Conservation (phyloP, 495 filamentous ascomycete species). For the Aspergillus homomorphus region DNA sequence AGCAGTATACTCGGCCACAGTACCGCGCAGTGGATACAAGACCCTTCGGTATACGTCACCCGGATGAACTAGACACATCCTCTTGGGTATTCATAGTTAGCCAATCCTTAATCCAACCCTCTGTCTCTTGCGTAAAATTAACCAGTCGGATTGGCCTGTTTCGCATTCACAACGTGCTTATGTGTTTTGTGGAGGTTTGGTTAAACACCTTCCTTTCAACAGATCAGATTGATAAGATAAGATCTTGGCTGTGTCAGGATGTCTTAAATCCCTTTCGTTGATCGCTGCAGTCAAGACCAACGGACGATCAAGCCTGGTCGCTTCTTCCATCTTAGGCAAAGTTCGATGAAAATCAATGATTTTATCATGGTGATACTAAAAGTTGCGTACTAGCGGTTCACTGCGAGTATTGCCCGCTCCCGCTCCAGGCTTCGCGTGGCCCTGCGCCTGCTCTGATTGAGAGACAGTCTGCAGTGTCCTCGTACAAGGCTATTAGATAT, state of each 20-base stretch:
- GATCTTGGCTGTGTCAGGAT: conserved; percentile 7
- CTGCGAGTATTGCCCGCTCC: no score
- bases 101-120: neutral
- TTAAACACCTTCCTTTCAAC: neutral
- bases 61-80: neutral
- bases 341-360: no score
- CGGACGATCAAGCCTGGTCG: neutral
- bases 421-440: no score
- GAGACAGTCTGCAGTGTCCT: no score
- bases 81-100: neutral
- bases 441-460: no score
- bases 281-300: neutral
- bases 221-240: conserved; percentile 27
- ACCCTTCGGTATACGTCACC: conserved; percentile 1
- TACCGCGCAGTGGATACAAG: neutral
- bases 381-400: no score
- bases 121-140: neutral
- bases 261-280: neutral
- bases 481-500: no score
- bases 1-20: neutral
- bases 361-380: no score
- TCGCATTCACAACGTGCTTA: neutral
- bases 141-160: neutral
- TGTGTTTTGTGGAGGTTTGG: neutral
- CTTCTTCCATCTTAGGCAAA: no score